A percentile compares a stretch with the other conserved stretches of the same genome.
phyloP scores from a whole-genome alignment of 2,329 filamentous ascomycete species.

The Neoscytalidium dimidiatum region DNA sequence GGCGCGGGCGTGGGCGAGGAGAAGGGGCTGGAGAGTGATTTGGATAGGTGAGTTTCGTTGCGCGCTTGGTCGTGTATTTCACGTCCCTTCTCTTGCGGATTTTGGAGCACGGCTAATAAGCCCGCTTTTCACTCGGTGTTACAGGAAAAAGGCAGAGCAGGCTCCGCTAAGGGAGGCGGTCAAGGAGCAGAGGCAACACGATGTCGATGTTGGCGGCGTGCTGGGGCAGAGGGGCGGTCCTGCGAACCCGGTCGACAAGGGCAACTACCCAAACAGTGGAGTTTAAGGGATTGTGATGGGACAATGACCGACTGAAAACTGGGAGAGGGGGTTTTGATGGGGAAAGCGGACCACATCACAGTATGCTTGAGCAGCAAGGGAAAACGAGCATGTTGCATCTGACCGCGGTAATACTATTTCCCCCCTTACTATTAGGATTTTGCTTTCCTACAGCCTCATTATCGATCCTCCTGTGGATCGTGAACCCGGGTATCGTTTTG shows the following conservation, averaged over 20 bases:
- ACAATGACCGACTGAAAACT: too few relatives aligned
- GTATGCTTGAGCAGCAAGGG: too few relatives aligned
- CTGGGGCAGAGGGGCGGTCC: constrained; percentile 50
- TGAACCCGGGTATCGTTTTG: too few relatives aligned
- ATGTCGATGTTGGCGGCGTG: constrained; percentile 44
- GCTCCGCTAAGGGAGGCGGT: constrained; percentile 42
- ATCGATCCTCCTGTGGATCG: too few relatives aligned
- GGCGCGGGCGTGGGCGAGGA: constrained; percentile 39
- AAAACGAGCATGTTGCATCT: too few relatives aligned
- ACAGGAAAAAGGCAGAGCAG: constrained; percentile 55
- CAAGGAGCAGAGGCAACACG: constrained; percentile 39
- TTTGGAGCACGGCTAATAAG: too few relatives aligned
- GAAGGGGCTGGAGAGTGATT: constrained; percentile 45
- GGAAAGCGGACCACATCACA: too few relatives aligned
- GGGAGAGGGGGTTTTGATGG: too few relatives aligned
- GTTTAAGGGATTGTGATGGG: neutral
- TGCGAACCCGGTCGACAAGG: constrained; percentile 32
- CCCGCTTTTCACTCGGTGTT: constrained; percentile 5
- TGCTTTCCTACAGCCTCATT: too few relatives aligned
- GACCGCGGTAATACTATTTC: too few relatives aligned
- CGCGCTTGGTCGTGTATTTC: neutral
- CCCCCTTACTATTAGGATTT: too few relatives aligned
- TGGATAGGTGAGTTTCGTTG: constrained; percentile 40
- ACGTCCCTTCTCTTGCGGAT: neutral
- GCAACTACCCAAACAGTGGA: constrained; percentile 13